Evolutionary conservation across 352 stramenopile genomes (phyloP), one percentile per base, ranked within the genome.

Genomic region (Globisporangium camurandrum): DNA sequence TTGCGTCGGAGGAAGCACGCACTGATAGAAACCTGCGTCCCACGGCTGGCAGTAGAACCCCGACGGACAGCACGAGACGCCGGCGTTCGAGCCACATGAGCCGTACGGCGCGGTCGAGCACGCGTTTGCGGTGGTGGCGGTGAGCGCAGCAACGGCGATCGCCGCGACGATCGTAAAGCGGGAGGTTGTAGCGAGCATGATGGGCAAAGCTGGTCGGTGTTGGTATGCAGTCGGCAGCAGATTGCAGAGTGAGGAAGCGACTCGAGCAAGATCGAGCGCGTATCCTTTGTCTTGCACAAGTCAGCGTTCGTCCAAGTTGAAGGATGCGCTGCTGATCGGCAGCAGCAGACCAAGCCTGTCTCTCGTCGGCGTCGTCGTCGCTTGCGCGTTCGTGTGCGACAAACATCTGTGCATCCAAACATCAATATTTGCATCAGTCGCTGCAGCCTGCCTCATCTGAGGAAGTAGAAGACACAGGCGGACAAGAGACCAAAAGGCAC

Each of bases 31-130:
- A 24, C 44, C 57, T 20, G 53, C 40, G 46, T 59, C 65, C 69
- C 66, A 80, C 4, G 69, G 69, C 31, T 75, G 64, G 51, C 67
- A 77, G 47, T 80, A 77, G 37, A 48, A 61, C 37, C 59, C 16
- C 16, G 19, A 14, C 2, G 36, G 36, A 1, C 36, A 40, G 36
- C 36, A 40, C 17, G 36, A 40, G 0, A 40, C 5, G 20, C 43
- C 27, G 43, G 27, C 27, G 40, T 33, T 46, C n/a, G 20, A 31
- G 56, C 54, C 40, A n/a, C 40, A 46, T 3, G 20, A 46, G 19
- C 40, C 40, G 22, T 27, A 46, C 16, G 40, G 40, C 40, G 22
- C 43, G 1, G n/a, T 48, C n/a, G 27, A 16, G 43, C 43, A 48
- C 4, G 42, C 10, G 46, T 19, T 41, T n/a, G 31, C 22, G 24